Evolutionary conservation across 2,329 filamentous ascomycete species (phyloP).

Genomic region (Colletotrichum tamarilloi): DNA sequence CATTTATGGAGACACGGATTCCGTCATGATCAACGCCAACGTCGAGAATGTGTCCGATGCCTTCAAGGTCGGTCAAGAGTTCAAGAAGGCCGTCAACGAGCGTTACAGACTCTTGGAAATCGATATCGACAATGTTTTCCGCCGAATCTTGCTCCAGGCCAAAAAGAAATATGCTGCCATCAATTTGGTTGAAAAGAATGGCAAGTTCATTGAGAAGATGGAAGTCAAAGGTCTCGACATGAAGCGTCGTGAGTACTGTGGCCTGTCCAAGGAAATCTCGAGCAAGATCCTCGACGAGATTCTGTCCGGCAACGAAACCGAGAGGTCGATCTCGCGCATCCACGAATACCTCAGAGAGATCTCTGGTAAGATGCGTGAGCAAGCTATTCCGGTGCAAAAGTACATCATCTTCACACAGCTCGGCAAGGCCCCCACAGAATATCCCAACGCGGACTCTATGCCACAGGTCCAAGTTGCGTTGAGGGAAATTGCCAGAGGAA

Average conservation of each 20-base stretch:
- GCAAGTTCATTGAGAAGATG: constrained; percentile 92
- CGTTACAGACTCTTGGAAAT: constrained; percentile 94
- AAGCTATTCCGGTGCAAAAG: constrained; percentile 79
- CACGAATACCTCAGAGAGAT: constrained; percentile 93
- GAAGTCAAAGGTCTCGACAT: constrained; percentile 99
- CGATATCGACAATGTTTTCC: constrained; percentile 97
- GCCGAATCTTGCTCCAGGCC: constrained; percentile 90
- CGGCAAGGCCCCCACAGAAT: constrained; percentile 91
- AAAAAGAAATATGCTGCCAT: constrained; percentile 99
- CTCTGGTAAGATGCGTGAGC: constrained; percentile 86
- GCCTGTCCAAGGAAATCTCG: constrained; percentile 94
- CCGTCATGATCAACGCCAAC: constrained; percentile 99
- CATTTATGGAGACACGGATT: constrained; percentile 99
- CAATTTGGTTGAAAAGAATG: constrained; percentile 89
- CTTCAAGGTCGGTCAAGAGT: constrained; percentile 90
- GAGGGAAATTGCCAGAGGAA: constrained; percentile 86
- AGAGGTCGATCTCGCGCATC: constrained; percentile 87
- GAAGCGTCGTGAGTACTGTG: constrained; percentile 96
- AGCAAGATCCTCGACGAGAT: constrained; percentile 92
- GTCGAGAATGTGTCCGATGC: constrained; percentile 93
- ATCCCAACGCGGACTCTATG: constrained; percentile 95
- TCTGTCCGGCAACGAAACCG: constrained; percentile 91
- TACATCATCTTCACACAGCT: constrained; percentile 99
- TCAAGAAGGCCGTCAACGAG: constrained; percentile 95
- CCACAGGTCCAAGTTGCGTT: constrained; percentile 96